Base-by-base conservation (phyloP, 345 rosid species). In the Salix brachista region DNA sequence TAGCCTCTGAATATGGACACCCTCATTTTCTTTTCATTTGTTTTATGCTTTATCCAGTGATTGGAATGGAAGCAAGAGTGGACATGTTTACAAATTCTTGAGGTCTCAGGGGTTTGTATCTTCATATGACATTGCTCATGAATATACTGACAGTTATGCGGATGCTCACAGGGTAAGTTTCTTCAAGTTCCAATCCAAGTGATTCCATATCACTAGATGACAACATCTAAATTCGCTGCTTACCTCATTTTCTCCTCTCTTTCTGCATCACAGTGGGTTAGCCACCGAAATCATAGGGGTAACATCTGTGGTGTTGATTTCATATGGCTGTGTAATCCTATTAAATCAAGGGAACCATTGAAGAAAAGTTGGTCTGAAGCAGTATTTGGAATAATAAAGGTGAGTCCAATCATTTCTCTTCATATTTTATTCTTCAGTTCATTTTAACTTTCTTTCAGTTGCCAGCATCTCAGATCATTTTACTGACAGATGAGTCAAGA, bases 61-160 rank as follows among this genome's bases (percentile, higher is more conserved):
- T 82, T 93, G 99, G 97, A 96, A 96, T 72, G 98, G 99, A 75
- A 96, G 97, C 91, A 96, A 96, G 80, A 93, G 96, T 0, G 98
- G 99, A 25, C 98, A 91, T 80, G 97, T 93, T 71, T 96, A 93
- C 89, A 93, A 91, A 81, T 96, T 96, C 80, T 88, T 96, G 28
- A 89, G 99, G 75, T 96, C 97, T 56, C 97, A 90, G 81, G 99
- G 98, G 54, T 96, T 96, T 80, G 83, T 90, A 77, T 96, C 99
- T 26, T 93, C 99, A 8, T 96, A 91, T 68, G 99, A 93, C 78
- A 88, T 84, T 83, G 99, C 98, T 77, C 97, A 93, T 75, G 88
- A 90, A 65, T 96, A 93, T 69, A 91, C 94, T 3, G 97, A 81
- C 65, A 78, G 73, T 56, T 81, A 96, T 82, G 88, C 93, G 72